Percentiles rank a stretch among this genome's conserved stretches.
Evolutionary conservation across 2,329 filamentous ascomycete species (phyloP).

Genomic region (Aquanectria penicillioides): DNA sequence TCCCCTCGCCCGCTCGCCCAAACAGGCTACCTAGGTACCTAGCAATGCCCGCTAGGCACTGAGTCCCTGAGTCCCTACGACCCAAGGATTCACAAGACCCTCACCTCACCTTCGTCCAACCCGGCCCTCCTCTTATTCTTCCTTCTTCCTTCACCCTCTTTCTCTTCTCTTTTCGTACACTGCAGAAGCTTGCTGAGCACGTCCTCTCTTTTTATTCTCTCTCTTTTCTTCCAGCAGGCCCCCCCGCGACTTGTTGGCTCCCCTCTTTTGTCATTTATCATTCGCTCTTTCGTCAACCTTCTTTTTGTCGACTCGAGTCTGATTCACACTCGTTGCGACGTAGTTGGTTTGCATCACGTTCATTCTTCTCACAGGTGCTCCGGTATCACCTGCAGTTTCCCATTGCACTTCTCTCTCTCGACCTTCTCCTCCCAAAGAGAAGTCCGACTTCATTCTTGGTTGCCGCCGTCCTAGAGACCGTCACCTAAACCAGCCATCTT

Average conservation of each 20-base stretch:
- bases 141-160: conserved; percentile 35
- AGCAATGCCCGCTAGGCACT: conserved; percentile 21
- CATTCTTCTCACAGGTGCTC: conserved; percentile 47
- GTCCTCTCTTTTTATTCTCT: conserved; percentile 46
- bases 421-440: conserved; percentile 22
- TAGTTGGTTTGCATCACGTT: conserved; percentile 34
- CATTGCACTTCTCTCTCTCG: conserved; percentile 23
- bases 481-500: conserved; percentile 21
- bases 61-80: not conserved
- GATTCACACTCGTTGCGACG: conserved; percentile 34
- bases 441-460: conserved; percentile 30
- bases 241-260: conserved; percentile 42
- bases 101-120: conserved; percentile 35
- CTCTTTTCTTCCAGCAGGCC: conserved; percentile 33
- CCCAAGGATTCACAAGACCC: conserved; percentile 31
- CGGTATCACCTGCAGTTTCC: conserved; percentile 44
- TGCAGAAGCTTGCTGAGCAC: conserved; percentile 46
- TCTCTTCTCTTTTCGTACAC: conserved; percentile 31
- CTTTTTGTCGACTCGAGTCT: conserved; percentile 23
- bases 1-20: not conserved
- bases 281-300: conserved; percentile 32
- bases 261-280: conserved; percentile 38
- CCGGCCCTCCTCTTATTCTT: conserved; percentile 28
- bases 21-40: conserved; percentile 14
- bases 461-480: conserved; percentile 38